phyloP scores from a whole-genome alignment of 1,284 basidiomycete species.

The Cutaneotrichosporon curvatum region DNA sequence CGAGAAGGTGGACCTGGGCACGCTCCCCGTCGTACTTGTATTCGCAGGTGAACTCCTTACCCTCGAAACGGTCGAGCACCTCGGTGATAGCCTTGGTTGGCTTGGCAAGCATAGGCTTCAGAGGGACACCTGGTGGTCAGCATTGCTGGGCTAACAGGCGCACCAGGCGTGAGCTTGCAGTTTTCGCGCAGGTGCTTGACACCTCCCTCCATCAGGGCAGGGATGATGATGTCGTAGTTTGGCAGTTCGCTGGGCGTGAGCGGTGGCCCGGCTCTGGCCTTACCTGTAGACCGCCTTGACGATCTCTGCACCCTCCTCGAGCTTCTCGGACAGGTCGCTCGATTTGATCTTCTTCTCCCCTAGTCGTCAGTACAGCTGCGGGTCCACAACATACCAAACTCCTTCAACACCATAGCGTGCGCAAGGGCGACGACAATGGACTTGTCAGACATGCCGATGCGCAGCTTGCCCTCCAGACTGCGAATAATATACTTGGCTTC shows the following conservation, averaged over 20 bases:
- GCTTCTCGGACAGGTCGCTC: constrained; percentile 63
- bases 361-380: constrained; percentile 45
- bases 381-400: constrained; percentile 52
- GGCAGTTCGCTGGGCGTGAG: constrained; percentile 71
- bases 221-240: constrained; percentile 88
- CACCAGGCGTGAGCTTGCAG: constrained; percentile 87
- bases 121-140: constrained; percentile 58
- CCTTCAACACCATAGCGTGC: constrained; percentile 73
- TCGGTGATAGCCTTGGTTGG: constrained; percentile 99
- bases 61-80: constrained; percentile 94
- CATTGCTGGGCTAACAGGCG: constrained; percentile 3
- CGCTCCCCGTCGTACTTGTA: constrained; percentile 99
- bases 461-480: constrained; percentile 90
- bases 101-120: constrained; percentile 99
- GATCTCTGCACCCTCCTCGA: constrained; percentile 72
- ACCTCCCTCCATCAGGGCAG: constrained; percentile 75
- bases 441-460: constrained; percentile 93
- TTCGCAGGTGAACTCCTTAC: constrained; percentile 93
- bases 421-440: constrained; percentile 83
- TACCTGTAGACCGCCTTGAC: constrained; percentile 92
- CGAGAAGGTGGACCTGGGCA: constrained; percentile 82
- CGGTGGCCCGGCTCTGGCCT: constrained; percentile 13
- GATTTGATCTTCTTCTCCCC: constrained; percentile 60
- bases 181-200: constrained; percentile 61
- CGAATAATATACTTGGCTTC: constrained; percentile 94